phyloP scores from a whole-genome alignment of 1,284 basidiomycete genomes.

The Coriolopsis trogii region DNA sequence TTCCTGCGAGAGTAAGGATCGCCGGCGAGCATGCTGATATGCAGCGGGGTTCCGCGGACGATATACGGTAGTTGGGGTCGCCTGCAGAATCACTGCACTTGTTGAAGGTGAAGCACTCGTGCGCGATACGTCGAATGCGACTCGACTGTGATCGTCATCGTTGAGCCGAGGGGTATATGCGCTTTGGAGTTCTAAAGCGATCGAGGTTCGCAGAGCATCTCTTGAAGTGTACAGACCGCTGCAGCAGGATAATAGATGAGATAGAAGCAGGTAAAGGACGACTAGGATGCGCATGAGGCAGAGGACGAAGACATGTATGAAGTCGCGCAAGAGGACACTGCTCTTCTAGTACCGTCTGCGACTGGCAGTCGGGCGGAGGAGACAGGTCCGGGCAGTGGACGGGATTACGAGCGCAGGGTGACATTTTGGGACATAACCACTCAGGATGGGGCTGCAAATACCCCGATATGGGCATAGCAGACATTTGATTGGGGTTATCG shows the following conservation, averaged over 20 bases:
- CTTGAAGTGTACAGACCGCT: not conserved
- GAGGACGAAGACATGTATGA: slow-evolving; percentile 17
- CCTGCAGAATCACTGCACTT: slow-evolving; percentile 40
- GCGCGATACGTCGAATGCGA: slow-evolving; percentile 12
- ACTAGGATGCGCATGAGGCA: slow-evolving; percentile 17
- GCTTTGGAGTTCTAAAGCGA: slow-evolving; percentile 15
- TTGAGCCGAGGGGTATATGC: slow-evolving; percentile 8
- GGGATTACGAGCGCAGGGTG: not conserved
- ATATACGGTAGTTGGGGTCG: slow-evolving; percentile 60
- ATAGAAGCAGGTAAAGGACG: not conserved
- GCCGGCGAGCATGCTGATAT: slow-evolving; percentile 52
- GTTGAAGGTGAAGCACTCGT: slow-evolving; percentile 1
- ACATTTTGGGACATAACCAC: slow-evolving; percentile 3
- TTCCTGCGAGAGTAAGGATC: slow-evolving; percentile 51
- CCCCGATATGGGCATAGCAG: slow-evolving; percentile 1
- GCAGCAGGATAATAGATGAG: not conserved
- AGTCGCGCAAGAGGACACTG: too few species aligned
- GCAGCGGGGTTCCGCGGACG: slow-evolving; percentile 56
- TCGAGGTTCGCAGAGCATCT: slow-evolving; percentile 9
- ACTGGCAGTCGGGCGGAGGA: not conserved
- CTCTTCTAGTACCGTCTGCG: too few species aligned
- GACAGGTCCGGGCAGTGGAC: not conserved
- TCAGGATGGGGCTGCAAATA: not conserved
- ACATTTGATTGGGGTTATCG: not conserved
- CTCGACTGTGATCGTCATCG: slow-evolving; percentile 4